Conservation (phyloP, 2,329 filamentous ascomycete genomes). For the Coccinonectria pachysandricola region DNA sequence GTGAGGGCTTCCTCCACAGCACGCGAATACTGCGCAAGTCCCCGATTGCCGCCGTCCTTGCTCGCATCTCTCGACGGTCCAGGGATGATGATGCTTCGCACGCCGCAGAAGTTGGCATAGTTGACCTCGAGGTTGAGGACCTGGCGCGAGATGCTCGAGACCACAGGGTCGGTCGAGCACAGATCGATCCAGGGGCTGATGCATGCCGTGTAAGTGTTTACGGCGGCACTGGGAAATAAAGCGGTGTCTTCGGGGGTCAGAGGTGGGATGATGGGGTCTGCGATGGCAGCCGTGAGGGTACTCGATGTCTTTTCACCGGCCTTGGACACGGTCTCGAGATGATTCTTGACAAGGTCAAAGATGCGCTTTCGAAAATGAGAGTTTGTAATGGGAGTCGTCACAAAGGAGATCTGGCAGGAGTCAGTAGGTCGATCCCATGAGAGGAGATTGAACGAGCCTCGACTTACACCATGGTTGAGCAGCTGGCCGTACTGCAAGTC, state of each 20-base stretch:
- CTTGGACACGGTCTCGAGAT: conserved; percentile 38
- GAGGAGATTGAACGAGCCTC: no score
- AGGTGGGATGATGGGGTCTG: conserved; percentile 52
- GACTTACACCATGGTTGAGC: conserved; percentile 57
- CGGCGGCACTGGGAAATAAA: conserved; percentile 55
- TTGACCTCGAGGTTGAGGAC: conserved; percentile 84
- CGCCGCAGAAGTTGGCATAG: conserved; percentile 91
- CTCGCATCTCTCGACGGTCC: conserved; percentile 60
- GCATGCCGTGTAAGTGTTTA: conserved; percentile 66
- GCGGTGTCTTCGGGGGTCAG: conserved; percentile 72
- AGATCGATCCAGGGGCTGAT: conserved; percentile 92
- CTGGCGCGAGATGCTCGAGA: conserved; percentile 80
- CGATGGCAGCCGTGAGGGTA: conserved; percentile 34
- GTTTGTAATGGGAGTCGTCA: conserved; percentile 71
- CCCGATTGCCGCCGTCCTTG: conserved; percentile 37
- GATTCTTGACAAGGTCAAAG: conserved; percentile 47
- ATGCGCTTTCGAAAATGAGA: conserved; percentile 60
- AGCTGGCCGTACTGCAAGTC: conserved; percentile 56
- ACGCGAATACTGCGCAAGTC: conserved; percentile 68
- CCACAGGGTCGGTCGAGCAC: conserved; percentile 68
- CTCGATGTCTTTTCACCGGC: conserved; percentile 28
- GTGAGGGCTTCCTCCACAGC: conserved; percentile 71
- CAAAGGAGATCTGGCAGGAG: conserved; percentile 58
- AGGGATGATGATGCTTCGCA: conserved; percentile 70
- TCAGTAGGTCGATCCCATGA: conserved; percentile 9